A percentile compares a stretch with the other conserved stretches of the same genome.
Evolutionary conservation across 140 eudicot genomes (phyloP).

Genomic region (Bidens hawaiensis): DNA sequence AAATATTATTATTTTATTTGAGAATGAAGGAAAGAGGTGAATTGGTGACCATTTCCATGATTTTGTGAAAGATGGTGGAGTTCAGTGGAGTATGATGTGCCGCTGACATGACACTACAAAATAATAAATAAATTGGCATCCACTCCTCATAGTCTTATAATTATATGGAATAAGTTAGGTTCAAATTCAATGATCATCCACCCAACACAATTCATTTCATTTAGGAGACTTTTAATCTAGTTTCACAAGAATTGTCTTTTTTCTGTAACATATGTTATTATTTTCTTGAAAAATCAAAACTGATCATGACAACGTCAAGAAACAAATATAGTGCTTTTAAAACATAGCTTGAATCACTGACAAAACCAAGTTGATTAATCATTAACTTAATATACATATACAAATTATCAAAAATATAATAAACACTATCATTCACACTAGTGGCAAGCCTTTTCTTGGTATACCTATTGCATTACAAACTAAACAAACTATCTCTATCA

Average conservation of each 20-base stretch:
- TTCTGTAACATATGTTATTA: neutral
- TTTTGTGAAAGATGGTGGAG: too few relatives aligned
- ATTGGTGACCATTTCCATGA: too few relatives aligned
- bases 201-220: neutral
- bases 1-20: too few relatives aligned
- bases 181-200: neutral
- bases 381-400: constrained; percentile 23
- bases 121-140: too few relatives aligned
- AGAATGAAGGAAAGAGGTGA: too few relatives aligned
- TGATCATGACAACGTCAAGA: neutral
- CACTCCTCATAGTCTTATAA: too few relatives aligned
- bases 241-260: neutral
- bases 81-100: too few relatives aligned
- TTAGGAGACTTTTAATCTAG: too few relatives aligned
- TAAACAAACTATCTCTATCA: constrained; percentile 17
- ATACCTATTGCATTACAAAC: constrained; percentile 13
- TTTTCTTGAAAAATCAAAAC: neutral
- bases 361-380: constrained; percentile 6
- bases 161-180: too few relatives aligned
- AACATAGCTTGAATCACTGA: neutral
- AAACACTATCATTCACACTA: constrained; percentile 12
- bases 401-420: neutral
- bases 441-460: constrained; percentile 3
- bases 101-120: too few relatives aligned
- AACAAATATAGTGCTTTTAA: neutral